Evolutionary conservation across 345 rosid genomes (phyloP).

Genomic region (Diplotaxis tenuifolia): DNA sequence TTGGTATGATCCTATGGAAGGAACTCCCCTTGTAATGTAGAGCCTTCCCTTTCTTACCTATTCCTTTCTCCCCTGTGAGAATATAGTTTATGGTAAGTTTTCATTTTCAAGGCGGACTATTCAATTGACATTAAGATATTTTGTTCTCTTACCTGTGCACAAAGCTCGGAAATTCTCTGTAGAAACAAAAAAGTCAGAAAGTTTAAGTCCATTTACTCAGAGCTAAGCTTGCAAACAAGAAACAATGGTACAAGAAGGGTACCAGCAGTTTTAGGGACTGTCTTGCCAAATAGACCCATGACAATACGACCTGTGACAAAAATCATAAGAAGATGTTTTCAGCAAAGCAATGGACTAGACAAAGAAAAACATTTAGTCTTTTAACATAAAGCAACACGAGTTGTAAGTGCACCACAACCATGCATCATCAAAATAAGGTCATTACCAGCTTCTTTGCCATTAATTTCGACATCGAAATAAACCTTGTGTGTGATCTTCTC

Average conservation of each 20-base stretch:
- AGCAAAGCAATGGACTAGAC: too few relatives aligned
- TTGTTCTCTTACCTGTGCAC: conserved; percentile 61
- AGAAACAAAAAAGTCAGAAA: conserved; percentile 7
- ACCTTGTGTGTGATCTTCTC: background rate
- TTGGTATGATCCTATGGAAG: conserved; percentile 92
- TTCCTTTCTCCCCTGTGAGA: conserved; percentile 75
- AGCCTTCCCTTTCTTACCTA: conserved; percentile 85
- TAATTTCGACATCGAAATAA: conserved; percentile 47
- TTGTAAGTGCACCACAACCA: background rate
- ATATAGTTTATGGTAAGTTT: background rate
- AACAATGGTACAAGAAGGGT: background rate
- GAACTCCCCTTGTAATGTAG: conserved; percentile 82
- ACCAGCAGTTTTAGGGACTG: conserved; percentile 96
- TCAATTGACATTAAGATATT: background rate
- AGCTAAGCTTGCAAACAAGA: background rate
- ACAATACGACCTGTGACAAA: conserved; percentile 70
- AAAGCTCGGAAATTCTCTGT: conserved; percentile 95
- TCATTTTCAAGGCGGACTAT: background rate
- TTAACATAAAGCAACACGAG: background rate
- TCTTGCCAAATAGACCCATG: conserved; percentile 87
- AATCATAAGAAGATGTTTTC: background rate
- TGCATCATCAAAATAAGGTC: conserved; percentile 14
- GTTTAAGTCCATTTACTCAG: conserved; percentile 1
- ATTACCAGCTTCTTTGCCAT: conserved; percentile 74
- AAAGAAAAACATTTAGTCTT: too few relatives aligned